These are phyloP conservation scores for Schizochytrium sp. DNA, from an alignment of 108 stramenopile genomes.

Conservation along the genomic window DNA sequence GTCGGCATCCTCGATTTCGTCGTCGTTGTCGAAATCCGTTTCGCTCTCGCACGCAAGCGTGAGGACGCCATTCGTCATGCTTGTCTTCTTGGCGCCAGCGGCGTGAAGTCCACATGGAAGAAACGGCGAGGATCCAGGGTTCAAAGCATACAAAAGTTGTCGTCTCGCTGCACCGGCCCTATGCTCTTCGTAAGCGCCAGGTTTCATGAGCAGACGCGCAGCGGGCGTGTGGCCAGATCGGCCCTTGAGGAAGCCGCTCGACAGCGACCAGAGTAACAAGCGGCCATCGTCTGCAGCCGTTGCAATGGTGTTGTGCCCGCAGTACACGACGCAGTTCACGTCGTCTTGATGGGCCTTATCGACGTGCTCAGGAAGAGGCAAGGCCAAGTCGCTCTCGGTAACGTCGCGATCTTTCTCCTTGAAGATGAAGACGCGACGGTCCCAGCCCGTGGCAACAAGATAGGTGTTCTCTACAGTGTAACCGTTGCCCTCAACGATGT, in stretches of 20 bases:
- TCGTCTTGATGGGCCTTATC: not conserved
- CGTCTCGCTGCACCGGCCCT: not conserved
- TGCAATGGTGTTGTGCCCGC: not conserved
- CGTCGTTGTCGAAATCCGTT: not conserved
- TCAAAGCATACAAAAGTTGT: not conserved
- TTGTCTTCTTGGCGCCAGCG: not conserved
- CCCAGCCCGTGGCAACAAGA: not conserved
- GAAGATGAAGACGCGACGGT: not conserved
- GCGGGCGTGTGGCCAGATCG: not conserved
- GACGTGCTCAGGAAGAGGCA: not conserved
- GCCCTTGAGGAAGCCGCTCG: not conserved
- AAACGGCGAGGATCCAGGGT: too few relatives aligned
- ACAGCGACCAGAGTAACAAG: not conserved
- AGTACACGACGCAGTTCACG: not conserved
- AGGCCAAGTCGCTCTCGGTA: not conserved
- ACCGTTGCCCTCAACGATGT: not conserved
- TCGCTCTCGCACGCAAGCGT: not conserved
- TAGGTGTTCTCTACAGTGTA: not conserved
- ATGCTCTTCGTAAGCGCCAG: not conserved
- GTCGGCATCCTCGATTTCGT: not conserved
- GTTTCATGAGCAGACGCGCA: not conserved
- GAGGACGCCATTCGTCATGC: not conserved
- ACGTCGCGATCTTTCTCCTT: not conserved
- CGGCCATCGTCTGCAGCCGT: conserved; percentile 11
- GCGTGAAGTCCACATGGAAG: too few relatives aligned